phyloP scores from a whole-genome alignment of 306 rosid species.

The Styphnolobium japonicum region DNA sequence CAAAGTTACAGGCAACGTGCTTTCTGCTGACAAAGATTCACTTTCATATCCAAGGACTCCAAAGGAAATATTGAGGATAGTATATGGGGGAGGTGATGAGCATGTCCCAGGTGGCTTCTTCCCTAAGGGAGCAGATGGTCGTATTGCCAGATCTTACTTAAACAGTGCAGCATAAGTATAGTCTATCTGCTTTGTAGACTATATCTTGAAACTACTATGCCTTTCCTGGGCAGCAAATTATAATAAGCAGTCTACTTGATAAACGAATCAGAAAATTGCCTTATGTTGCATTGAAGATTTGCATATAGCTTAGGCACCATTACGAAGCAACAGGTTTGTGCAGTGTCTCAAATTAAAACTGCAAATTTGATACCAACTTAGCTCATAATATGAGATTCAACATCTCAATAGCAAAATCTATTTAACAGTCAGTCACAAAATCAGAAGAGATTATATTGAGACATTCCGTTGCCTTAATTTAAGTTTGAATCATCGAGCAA shows the following conservation, averaged over 20 bases:
- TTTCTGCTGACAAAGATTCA: constrained; percentile 52
- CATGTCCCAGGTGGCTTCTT: constrained; percentile 68
- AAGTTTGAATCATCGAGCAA: background rate
- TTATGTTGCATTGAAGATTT: background rate
- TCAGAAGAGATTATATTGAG: background rate
- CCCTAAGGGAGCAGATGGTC: constrained; percentile 68
- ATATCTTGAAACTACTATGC: background rate
- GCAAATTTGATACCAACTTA: background rate
- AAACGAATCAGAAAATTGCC: background rate
- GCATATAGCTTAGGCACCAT: background rate
- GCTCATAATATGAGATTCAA: background rate
- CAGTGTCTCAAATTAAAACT: background rate
- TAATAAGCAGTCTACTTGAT: background rate
- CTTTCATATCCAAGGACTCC: constrained; percentile 62
- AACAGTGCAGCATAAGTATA: background rate
- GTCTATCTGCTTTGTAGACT: background rate
- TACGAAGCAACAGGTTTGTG: background rate
- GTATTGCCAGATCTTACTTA: constrained; percentile 49
- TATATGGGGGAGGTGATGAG: constrained; percentile 63
- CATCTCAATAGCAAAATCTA: background rate
- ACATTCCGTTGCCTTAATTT: background rate
- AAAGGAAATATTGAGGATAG: constrained; percentile 63
- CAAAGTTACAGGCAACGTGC: constrained; percentile 44
- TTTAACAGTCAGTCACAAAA: background rate
- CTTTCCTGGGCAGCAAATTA: background rate